Conservation (phyloP, 2,329 filamentous ascomycete genomes). For the Ophiostoma novo-ulmi region DNA sequence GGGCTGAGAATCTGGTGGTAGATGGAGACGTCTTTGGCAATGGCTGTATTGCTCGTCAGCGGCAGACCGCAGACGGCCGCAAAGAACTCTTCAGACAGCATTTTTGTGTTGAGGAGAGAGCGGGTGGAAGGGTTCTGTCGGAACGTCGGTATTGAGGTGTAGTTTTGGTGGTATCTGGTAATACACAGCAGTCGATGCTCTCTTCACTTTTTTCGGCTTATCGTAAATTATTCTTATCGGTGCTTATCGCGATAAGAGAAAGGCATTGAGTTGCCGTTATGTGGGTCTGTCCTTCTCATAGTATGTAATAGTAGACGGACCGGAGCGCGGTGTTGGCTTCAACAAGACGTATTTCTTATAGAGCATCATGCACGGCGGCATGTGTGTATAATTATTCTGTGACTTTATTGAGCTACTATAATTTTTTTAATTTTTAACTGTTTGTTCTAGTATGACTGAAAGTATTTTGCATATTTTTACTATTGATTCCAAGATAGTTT, state of each 20-base stretch:
- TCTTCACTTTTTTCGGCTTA: conserved; percentile 16
- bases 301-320: neutral
- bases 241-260: neutral
- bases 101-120: conserved; percentile 30
- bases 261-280: neutral
- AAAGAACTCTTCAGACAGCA: conserved; percentile 58
- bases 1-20: conserved; percentile 81
- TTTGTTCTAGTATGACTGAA: too few relatives aligned
- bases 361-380: neutral
- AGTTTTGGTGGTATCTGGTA: neutral
- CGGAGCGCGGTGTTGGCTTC: neutral
- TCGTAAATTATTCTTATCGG: conserved; percentile 2
- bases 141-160: neutral
- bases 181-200: neutral
- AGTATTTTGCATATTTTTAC: too few relatives aligned
- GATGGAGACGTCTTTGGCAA: conserved; percentile 76
- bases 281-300: conserved; percentile 1
- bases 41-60: conserved; percentile 46
- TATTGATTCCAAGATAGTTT: too few relatives aligned
- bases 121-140: neutral
- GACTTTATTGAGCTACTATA: too few relatives aligned
- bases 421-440: too few relatives aligned
- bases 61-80: conserved; percentile 54
- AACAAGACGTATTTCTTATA: neutral
- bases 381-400: neutral